phyloP scores from a whole-genome alignment of 768 basidiomycete genomes.

The Inosperma sp. region DNA sequence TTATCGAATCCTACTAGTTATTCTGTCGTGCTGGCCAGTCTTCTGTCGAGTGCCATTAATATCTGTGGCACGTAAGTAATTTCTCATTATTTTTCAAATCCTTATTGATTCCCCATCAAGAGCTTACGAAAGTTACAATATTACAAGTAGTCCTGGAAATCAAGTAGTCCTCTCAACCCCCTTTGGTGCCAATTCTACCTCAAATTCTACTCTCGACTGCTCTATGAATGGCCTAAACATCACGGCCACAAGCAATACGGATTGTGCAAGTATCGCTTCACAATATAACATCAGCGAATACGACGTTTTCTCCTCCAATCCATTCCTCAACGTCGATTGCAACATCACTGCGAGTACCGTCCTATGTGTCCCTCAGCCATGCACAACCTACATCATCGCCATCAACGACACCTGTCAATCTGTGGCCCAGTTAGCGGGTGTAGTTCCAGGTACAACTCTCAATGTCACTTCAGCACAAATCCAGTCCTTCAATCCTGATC shows the following conservation, averaged over 20 bases:
- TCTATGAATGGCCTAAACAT: conserved; percentile 20
- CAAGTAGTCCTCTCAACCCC: too few relatives aligned
- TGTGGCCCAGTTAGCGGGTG: too few relatives aligned
- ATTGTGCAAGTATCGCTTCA: conserved; percentile 13
- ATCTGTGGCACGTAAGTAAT: conserved; percentile 19
- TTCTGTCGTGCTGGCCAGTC: conserved; percentile 12
- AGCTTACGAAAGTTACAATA: too few relatives aligned
- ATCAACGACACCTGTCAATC: conserved; percentile 20
- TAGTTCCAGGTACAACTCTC: conserved; percentile 6
- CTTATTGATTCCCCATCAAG: too few relatives aligned
- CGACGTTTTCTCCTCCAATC: conserved; percentile 15
- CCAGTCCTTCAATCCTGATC: conserved; percentile 15
- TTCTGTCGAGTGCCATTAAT: conserved; percentile 15
- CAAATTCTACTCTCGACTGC: conserved; percentile 12
- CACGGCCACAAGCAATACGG: conserved; percentile 14
- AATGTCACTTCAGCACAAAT: conserved; percentile 11
- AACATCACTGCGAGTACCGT: conserved; percentile 8
- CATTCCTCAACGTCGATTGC: conserved; percentile 14
- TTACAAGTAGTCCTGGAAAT: too few relatives aligned
- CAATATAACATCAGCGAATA: conserved; percentile 11
- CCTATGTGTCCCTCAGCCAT: conserved; percentile 20
- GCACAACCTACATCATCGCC: conserved; percentile 15
- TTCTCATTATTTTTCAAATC: too few relatives aligned
- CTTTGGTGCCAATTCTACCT: conserved; percentile 10
- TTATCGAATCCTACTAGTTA: conserved; percentile 18